phyloP scores from a whole-genome alignment of 176 grass and related monocot genomes.

The Oryza glumipatula region DNA sequence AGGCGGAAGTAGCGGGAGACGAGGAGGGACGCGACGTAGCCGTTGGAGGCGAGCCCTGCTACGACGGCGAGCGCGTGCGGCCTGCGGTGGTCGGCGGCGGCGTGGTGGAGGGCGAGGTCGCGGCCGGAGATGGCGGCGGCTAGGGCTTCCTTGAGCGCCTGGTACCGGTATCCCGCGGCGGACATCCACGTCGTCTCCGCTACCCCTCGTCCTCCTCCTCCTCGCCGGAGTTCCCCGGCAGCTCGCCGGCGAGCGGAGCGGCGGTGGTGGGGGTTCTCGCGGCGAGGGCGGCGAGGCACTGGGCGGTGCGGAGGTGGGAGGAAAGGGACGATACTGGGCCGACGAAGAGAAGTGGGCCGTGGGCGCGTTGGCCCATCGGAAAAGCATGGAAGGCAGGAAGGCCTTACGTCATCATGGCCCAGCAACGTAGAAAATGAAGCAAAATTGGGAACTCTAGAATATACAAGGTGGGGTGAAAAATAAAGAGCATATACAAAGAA shows the following conservation, averaged over 20 bases:
- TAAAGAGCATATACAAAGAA: no score
- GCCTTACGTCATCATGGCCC: no score
- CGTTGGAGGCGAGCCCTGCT: constrained; percentile 51
- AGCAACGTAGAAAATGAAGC: no score
- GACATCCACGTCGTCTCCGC: constrained; percentile 25
- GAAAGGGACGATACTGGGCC: background rate
- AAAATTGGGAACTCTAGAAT: no score
- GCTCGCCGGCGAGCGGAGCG: background rate
- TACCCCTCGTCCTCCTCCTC: background rate
- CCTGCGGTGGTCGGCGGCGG: constrained; percentile 40
- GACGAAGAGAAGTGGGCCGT: background rate
- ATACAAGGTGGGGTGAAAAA: no score
- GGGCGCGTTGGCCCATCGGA: background rate
- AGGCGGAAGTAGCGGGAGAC: constrained; percentile 65
- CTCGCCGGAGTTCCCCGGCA: background rate
- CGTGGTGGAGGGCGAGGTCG: constrained; percentile 17
- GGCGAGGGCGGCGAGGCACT: no score
- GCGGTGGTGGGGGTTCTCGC: no score
- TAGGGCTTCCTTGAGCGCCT: constrained; percentile 66
- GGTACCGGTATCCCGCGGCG: constrained; percentile 44
- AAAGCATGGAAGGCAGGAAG: no score
- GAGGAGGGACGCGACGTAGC: constrained; percentile 61
- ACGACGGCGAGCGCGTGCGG: constrained; percentile 49
- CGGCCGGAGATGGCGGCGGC: constrained; percentile 48
- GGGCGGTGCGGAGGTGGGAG: background rate